Evolutionary conservation across 345 rosid species (phyloP), one percentile per base, ranked within the genome.

Genomic region (Ceriops zippeliana): DNA sequence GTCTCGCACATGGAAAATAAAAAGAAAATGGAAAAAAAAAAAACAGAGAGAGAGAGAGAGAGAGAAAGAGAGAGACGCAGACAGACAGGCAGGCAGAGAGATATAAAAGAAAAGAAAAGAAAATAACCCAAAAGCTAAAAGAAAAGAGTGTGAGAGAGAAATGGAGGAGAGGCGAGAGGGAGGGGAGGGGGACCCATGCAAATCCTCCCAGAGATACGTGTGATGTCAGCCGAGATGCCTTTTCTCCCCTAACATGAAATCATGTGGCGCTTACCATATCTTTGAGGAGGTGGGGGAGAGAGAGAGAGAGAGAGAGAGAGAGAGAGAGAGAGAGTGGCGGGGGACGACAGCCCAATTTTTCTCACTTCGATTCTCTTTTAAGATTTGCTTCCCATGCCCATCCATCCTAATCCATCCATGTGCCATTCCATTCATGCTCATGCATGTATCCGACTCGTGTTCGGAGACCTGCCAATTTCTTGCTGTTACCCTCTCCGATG

Each of bases 131-230:
- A 38, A 38, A 38, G 47, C 47, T 11, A 11, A 38, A 37, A 21
- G 58, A 38, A 10, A 11, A 2, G 47, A 10, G 47, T 37, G 47
- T 38, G 47, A 13, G 49, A 3, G 49, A 15, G 49, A 42, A 15
- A 9, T 7, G 11, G 38, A 72, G 31, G 31, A 66, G 37, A 31
- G 27, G 9, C 28, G 34, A 27, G 47, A 31, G 68, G 30, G 30
- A 28, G 30, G 30, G 3, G 68, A 16, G 83, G 68, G 83, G 87
- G 89, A 65, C 81, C 91, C 84, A 72, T 27, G 62, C 66, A 86
- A 85, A 86, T 86, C 85, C 66, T 28, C 73, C 13, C 4, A 74
- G 74, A 85, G 91, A 90, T 88, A 79, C 84, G 62, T 78, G 78
- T 80, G 89, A 80, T 80, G 91, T 85, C 70, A 81, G 77, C 86